Conservation (phyloP, 305 asterid species). For the Fraxinus albicans region DNA sequence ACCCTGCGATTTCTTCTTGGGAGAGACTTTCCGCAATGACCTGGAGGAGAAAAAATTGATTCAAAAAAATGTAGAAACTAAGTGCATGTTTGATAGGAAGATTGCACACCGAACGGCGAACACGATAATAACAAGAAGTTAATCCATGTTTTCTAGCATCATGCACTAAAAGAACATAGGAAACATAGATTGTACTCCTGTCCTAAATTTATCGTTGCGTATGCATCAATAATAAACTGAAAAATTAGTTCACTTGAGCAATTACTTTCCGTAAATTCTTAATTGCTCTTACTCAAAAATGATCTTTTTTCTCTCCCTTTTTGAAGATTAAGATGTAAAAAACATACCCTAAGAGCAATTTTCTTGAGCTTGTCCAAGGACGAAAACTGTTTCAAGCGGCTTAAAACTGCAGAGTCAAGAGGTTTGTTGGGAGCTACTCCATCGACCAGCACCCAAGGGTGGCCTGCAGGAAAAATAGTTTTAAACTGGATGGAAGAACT, state of each 20-base stretch:
- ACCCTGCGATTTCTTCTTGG: slow-evolving; percentile 72
- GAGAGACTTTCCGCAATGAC: slow-evolving; percentile 74
- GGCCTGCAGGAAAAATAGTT: slow-evolving; percentile 48
- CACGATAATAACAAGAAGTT: neutral
- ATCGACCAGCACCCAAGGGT: slow-evolving; percentile 81
- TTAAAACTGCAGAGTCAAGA: slow-evolving; percentile 71
- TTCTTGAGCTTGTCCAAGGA: slow-evolving; percentile 86
- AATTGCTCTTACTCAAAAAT: neutral
- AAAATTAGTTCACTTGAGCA: neutral
- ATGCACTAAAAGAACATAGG: neutral
- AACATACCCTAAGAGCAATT: slow-evolving; percentile 70
- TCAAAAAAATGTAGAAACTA: neutral
- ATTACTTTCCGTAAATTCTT: neutral
- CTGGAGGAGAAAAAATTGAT: slow-evolving; percentile 27
- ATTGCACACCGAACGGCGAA: neutral
- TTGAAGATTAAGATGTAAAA: neutral
- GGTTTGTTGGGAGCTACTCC: slow-evolving; percentile 79
- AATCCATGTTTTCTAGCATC: neutral
- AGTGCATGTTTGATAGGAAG: neutral
- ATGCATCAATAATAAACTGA: neutral
- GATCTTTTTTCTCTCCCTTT: neutral
- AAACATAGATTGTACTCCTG: neutral
- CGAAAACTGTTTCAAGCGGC: slow-evolving; percentile 73
- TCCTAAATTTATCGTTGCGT: neutral
- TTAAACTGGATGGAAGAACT: neutral